Evolutionary conservation across 352 stramenopile genomes (phyloP).

Genomic region (Phytophthora chlamydospora): DNA sequence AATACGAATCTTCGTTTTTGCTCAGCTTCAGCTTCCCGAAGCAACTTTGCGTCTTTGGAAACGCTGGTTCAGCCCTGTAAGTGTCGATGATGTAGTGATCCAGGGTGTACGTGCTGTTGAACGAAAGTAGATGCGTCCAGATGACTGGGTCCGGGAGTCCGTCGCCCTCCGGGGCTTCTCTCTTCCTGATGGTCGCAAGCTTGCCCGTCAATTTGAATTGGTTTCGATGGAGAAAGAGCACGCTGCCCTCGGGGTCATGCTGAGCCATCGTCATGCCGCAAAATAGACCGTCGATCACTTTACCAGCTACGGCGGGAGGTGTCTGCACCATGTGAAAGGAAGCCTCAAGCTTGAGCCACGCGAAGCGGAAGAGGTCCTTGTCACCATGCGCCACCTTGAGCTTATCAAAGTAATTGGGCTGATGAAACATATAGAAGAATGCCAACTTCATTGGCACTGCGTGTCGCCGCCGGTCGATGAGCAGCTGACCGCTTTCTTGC

Average conservation of each 20-base stretch:
- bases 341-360: constrained; percentile 52
- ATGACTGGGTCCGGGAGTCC: constrained; percentile 48
- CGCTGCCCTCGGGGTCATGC: constrained; percentile 32
- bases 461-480: constrained; percentile 47
- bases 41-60: constrained; percentile 56
- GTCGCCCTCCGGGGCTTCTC: constrained; percentile 24
- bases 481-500: constrained; percentile 65
- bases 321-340: constrained; percentile 60
- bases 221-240: constrained; percentile 64
- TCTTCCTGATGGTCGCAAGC: constrained; percentile 18
- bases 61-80: constrained; percentile 41
- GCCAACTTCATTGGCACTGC: constrained; percentile 38
- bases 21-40: constrained; percentile 46
- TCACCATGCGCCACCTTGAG: constrained; percentile 53
- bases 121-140: constrained; percentile 69
- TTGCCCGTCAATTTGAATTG: constrained; percentile 45
- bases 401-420: constrained; percentile 39
- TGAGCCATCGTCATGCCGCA: constrained; percentile 64
- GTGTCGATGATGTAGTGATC: constrained; percentile 58
- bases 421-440: constrained; percentile 51
- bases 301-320: constrained; percentile 44
- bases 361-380: constrained; percentile 70
- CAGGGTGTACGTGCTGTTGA: constrained; percentile 44
- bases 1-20: constrained; percentile 27
- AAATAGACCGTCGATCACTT: constrained; percentile 37